Evolutionary conservation across 345 rosid species (phyloP).

Genomic region (Psidium friedrichsthalianum): DNA sequence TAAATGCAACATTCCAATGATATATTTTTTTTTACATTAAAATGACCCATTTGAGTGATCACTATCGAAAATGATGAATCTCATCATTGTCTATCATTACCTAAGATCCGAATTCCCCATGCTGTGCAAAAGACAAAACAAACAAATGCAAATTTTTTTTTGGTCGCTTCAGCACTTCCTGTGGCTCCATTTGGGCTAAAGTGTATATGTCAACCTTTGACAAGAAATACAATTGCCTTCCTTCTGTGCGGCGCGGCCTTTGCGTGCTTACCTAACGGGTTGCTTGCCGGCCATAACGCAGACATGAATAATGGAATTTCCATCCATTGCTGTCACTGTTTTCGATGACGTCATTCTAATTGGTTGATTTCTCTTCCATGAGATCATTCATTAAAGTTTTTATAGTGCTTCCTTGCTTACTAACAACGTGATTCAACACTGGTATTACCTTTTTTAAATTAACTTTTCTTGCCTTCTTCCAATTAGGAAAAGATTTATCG

Average conservation of each 20-base stretch:
- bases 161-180: background rate
- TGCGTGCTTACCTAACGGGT: background rate
- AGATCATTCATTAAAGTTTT: too few species aligned
- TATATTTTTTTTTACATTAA: background rate
- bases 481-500: background rate
- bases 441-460: background rate
- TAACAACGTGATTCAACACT: background rate
- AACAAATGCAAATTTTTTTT: background rate
- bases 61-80: background rate
- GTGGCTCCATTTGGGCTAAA: background rate
- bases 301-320: background rate
- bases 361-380: background rate
- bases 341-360: background rate
- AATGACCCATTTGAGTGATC: background rate
- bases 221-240: background rate
- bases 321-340: background rate
- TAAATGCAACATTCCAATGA: accelerated
- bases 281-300: background rate
- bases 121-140: background rate
- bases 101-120: background rate
- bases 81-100: background rate
- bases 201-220: background rate
- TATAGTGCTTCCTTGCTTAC: background rate
- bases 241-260: background rate
- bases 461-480: background rate